Evolutionary conservation across 805 yeast species (phyloP).

Genomic region (Ogataea nakhonphanomensis): DNA sequence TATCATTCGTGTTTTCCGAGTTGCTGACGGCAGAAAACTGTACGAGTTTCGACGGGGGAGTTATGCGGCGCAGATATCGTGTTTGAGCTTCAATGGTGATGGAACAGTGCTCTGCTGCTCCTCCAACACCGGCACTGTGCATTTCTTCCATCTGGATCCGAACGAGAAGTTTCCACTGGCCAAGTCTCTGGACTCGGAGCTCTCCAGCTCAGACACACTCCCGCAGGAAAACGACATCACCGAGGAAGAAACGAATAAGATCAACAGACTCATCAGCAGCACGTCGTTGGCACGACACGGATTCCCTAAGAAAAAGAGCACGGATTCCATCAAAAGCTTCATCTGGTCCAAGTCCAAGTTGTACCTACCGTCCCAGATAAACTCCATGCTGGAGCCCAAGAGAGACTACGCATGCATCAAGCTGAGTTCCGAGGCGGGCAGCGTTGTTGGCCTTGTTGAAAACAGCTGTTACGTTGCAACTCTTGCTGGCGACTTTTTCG

Average conservation of each 20-base stretch:
- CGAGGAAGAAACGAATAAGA: conserved; percentile 26
- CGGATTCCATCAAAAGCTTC: conserved; percentile 25
- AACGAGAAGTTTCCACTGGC: conserved; percentile 1
- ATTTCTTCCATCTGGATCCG: conserved; percentile 52
- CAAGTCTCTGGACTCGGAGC: conserved; percentile 5
- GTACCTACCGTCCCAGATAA: conserved; percentile 72
- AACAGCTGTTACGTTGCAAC: conserved; percentile 69
- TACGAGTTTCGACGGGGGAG: conserved; percentile 82
- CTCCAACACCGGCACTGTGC: conserved; percentile 89
- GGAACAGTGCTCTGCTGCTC: conserved; percentile 75
- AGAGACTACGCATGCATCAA: conserved; percentile 90
- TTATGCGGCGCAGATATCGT: conserved; percentile 75
- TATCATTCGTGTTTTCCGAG: conserved; percentile 74
- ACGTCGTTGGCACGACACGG: conserved; percentile 7
- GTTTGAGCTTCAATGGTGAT: conserved; percentile 71
- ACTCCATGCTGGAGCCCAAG: conserved; percentile 82
- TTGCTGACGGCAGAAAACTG: conserved; percentile 57
- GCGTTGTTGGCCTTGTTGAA: conserved; percentile 31
- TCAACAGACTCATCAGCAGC: conserved; percentile 30
- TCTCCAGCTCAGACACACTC: conserved; percentile 5
- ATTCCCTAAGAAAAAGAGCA: conserved; percentile 18
- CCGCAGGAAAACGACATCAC: conserved; percentile 26
- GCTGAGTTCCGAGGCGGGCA: conserved; percentile 35
- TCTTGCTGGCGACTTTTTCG: conserved; percentile 74
- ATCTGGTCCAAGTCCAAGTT: conserved; percentile 29